These are phyloP conservation scores for Pseudogymnoascus sp. DNA, from an alignment of 2,329 filamentous ascomycete genomes.

Conservation along the genomic window DNA sequence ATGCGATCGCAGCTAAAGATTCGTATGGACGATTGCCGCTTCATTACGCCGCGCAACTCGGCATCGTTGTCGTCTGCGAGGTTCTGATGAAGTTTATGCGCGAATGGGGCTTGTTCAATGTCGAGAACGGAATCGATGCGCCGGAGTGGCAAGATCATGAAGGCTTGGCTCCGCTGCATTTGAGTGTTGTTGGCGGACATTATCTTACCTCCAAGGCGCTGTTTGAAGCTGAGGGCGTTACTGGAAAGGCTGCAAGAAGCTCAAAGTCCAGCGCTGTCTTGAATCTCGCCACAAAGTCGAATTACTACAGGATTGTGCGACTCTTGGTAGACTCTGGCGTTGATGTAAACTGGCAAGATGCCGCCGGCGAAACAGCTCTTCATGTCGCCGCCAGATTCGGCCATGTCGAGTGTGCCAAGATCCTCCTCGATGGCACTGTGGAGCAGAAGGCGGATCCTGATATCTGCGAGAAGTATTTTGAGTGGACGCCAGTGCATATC, in stretches of 20 bases:
- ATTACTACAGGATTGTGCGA: slow-evolving; percentile 75
- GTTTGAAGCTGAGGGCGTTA: slow-evolving; percentile 67
- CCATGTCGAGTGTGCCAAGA: slow-evolving; percentile 68
- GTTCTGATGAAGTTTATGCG: slow-evolving; percentile 83
- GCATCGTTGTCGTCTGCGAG: slow-evolving; percentile 83
- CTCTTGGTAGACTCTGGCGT: slow-evolving; percentile 84
- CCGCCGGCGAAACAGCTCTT: slow-evolving; percentile 80
- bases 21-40: slow-evolving; percentile 75
- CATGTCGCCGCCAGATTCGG: slow-evolving; percentile 88
- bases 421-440: slow-evolving; percentile 61
- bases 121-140: slow-evolving; percentile 78
- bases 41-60: slow-evolving; percentile 92
- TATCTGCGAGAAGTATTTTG: slow-evolving; percentile 71
- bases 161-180: slow-evolving; percentile 81
- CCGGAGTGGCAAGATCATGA: slow-evolving; percentile 86
- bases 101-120: slow-evolving; percentile 78
- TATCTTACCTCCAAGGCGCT: slow-evolving; percentile 74
- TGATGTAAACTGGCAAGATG: slow-evolving; percentile 88
- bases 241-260: neutral
- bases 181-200: slow-evolving; percentile 87
- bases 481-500: slow-evolving; percentile 93
- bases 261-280: slow-evolving; percentile 82
- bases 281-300: slow-evolving; percentile 77
- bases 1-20: slow-evolving; percentile 61
- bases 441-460: slow-evolving; percentile 69